Conservation (phyloP, 1,284 basidiomycete genomes). For the Volvariella volvacea region DNA sequence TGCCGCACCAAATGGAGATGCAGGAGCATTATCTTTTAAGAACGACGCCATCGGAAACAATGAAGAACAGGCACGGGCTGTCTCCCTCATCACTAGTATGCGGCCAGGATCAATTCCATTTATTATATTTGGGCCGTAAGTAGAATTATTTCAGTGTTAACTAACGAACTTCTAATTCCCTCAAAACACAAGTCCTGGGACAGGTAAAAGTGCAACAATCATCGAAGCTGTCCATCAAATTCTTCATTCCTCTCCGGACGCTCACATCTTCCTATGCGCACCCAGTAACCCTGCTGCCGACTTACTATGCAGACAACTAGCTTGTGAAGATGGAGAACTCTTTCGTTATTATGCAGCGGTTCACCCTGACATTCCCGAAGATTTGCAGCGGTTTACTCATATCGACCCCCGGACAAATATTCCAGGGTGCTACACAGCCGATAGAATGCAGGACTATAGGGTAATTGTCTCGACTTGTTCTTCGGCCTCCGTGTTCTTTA, state of each 20-base stretch:
- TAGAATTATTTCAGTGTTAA: slow-evolving; percentile 10
- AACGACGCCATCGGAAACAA: slow-evolving; percentile 45
- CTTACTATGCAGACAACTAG: slow-evolving; percentile 50
- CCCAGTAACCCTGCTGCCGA: slow-evolving; percentile 59
- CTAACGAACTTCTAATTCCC: neutral
- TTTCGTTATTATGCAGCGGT: slow-evolving; percentile 65
- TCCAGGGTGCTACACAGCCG: slow-evolving; percentile 35
- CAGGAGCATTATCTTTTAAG: slow-evolving; percentile 14
- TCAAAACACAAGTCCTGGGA: slow-evolving; percentile 42
- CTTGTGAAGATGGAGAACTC: slow-evolving; percentile 28
- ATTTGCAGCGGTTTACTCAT: slow-evolving; percentile 35
- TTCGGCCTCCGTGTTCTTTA: slow-evolving; percentile 48
- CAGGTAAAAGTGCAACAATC: slow-evolving; percentile 64
- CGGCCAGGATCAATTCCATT: slow-evolving; percentile 46
- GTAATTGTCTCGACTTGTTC: slow-evolving; percentile 59
- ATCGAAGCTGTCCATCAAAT: slow-evolving; percentile 62
- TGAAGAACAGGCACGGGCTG: slow-evolving; percentile 44
- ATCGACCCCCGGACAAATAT: slow-evolving; percentile 26
- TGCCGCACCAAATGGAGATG: slow-evolving; percentile 7
- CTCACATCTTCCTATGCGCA: slow-evolving; percentile 54
- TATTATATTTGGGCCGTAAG: slow-evolving; percentile 62
- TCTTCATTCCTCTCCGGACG: slow-evolving; percentile 30
- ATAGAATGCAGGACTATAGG: slow-evolving; percentile 36
- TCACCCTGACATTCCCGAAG: slow-evolving; percentile 38
- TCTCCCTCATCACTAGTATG: slow-evolving; percentile 40